Evolutionary conservation across 805 yeast species (phyloP), one percentile per base, ranked within the genome.

Genomic region (Lachancea meyersii): DNA sequence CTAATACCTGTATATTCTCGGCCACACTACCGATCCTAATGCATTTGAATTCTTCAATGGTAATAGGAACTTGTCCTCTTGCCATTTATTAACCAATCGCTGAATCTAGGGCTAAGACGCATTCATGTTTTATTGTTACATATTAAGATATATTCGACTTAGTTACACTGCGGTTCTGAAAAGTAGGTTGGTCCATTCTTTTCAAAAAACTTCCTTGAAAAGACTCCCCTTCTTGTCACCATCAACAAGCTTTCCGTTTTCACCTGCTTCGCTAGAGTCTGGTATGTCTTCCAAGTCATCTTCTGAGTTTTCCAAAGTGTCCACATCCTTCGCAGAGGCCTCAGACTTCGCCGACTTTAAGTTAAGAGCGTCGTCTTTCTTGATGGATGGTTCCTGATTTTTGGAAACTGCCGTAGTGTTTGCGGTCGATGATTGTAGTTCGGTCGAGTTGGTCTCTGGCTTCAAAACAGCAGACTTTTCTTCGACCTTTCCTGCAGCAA

Each of bases 201-300:
- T 18, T 37, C 21, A 38, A 23, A 38, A 38, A 22, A 38, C 30
- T 30, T 38, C 41, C 43, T 57, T 54, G 47, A 58, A 52, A 40
- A 52, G 53, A 31, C 61, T 52, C 26, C 45, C 47, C 38, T 40
- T 46, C 33, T 46, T 46, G 37, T 44, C 45, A 41, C 19, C 24
- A 23, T 20, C 18, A 10, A 17, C 19, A 30, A 9, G 44, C 14
- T 30, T 47, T 28, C 5, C 40, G 28, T 23, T 44, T 24, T 39
- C 40, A 20, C 22, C 41, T 24, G 39, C 49, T 13, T 47, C 48
- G 30, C 49, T 48, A 10, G 44, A 36, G 8, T 45, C 47, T 3
- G 47, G 46, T 8, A 43, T 36, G 17, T 31, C 49, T 35, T 39
- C 47, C 30, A 19, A 9, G 3, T 40, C 49, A 8, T 49, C 53